Conservation (phyloP, 2,329 filamentous ascomycete genomes). For the Claviceps arundinis region DNA sequence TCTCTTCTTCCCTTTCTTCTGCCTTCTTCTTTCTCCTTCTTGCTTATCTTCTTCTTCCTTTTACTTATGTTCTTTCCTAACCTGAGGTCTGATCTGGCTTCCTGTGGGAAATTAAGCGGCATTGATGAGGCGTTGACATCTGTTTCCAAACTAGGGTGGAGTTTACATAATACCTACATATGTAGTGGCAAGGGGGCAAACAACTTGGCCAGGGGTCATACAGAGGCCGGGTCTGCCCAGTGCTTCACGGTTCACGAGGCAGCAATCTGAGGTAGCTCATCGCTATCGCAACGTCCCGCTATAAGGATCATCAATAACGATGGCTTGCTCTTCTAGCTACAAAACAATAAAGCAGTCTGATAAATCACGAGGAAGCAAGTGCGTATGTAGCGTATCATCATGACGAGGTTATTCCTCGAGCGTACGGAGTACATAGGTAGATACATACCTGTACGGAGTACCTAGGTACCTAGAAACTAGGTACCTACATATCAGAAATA, state of each 20-base stretch:
- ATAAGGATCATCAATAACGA: background rate
- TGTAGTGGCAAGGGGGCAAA: conserved; percentile 5
- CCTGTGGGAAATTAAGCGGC: conserved; percentile 1
- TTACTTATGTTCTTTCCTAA: conserved; percentile 1
- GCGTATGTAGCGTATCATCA: conserved; percentile 5
- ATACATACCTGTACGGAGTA: no score
- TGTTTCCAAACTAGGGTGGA: conserved; percentile 5
- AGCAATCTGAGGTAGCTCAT: background rate
- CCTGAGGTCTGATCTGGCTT: no score
- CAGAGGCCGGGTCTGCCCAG: background rate
- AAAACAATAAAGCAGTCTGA: background rate
- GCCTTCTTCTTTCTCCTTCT: background rate
- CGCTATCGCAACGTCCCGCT: background rate
- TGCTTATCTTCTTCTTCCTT: background rate
- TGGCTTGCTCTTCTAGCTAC: background rate
- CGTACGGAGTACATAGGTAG: background rate
- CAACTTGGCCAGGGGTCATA: background rate
- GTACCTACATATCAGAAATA: background rate
- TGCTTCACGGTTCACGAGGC: background rate
- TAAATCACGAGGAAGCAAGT: background rate
- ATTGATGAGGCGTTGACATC: conserved; percentile 6
- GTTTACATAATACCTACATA: background rate
- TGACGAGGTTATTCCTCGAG: conserved; percentile 10
- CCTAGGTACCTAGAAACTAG: no score
- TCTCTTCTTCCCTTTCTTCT: background rate